Evolutionary conservation across 257 asterid genomes (phyloP).

Genomic region (Lycium barbarum): DNA sequence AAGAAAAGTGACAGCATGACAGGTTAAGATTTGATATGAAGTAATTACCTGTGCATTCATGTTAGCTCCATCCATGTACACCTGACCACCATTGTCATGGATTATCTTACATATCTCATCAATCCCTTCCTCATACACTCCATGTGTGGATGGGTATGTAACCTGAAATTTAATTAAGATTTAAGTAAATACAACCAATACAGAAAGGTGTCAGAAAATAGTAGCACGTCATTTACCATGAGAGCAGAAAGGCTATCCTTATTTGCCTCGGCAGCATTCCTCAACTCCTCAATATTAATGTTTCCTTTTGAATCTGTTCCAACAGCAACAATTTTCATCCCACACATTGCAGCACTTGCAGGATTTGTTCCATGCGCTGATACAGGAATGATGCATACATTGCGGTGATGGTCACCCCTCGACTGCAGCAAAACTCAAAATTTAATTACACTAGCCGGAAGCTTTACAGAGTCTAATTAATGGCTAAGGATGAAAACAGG

Average conservation of each 20-base stretch:
- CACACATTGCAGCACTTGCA: slow-evolving; percentile 99
- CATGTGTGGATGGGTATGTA: slow-evolving; percentile 98
- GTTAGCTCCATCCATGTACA: slow-evolving; percentile 99
- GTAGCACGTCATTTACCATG: slow-evolving; percentile 58
- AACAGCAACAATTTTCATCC: slow-evolving; percentile 96
- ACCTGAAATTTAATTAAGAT: slow-evolving; percentile 57
- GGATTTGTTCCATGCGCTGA: slow-evolving; percentile 99
- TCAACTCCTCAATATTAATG: slow-evolving; percentile 87
- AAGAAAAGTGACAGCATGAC: slow-evolving; percentile 13
- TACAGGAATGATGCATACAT: slow-evolving; percentile 96
- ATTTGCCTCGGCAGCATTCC: slow-evolving; percentile 84
- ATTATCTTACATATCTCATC: slow-evolving; percentile 95
- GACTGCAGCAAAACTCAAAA: slow-evolving; percentile 56
- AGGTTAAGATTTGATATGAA: slow-evolving; percentile 1
- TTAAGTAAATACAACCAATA: slow-evolving; percentile 10
- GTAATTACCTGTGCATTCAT: slow-evolving; percentile 96
- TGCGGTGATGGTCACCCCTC: slow-evolving; percentile 95
- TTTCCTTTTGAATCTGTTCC: slow-evolving; percentile 99
- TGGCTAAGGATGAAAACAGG: not conserved
- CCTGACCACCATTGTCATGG: slow-evolving; percentile 99
- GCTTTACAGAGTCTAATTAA: slow-evolving; percentile 9
- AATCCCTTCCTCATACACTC: slow-evolving; percentile 98
- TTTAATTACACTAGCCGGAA: slow-evolving; percentile 17
- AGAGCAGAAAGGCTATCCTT: slow-evolving; percentile 88
- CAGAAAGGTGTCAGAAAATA: slow-evolving; percentile 12